phyloP scores from a whole-genome alignment of 495 filamentous ascomycete genomes.

The Neohortaea acidophila region DNA sequence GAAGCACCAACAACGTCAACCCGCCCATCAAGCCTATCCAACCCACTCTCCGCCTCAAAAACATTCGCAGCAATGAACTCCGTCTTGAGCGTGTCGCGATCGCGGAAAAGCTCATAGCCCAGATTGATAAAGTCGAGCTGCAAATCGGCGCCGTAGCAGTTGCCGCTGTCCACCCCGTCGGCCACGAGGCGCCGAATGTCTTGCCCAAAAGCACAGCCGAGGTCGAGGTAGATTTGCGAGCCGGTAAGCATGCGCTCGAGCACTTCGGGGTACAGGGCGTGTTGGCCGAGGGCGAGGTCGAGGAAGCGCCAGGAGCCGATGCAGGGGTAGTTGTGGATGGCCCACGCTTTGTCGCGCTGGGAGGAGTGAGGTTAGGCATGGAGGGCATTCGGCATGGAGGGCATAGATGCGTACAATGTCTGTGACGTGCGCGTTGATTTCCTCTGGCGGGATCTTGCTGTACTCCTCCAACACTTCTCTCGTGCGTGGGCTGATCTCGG shows the following conservation, averaged over 20 bases:
- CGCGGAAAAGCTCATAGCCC: constrained; percentile 36
- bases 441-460: constrained; percentile 10
- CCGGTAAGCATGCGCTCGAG: constrained; percentile 15
- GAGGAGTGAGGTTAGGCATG: not conserved
- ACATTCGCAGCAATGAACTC: constrained; percentile 38
- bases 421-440: constrained; percentile 12
- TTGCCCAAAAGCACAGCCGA: constrained; percentile 21
- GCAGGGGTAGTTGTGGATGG: constrained; percentile 16
- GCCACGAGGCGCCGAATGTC: constrained; percentile 18
- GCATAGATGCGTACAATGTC: constrained; percentile 7
- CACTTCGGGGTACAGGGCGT: constrained; percentile 11
- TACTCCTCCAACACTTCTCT: constrained; percentile 11
- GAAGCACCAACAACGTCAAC: constrained; percentile 42
- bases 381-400: not conserved
- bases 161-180: constrained; percentile 17
- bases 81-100: constrained; percentile 29
- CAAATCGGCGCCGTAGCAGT: constrained; percentile 32
- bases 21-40: constrained; percentile 28
- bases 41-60: constrained; percentile 30
- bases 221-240: constrained; percentile 17
- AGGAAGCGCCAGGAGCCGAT: constrained; percentile 19
- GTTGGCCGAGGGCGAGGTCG: constrained; percentile 11
- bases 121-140: constrained; percentile 29
- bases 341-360: constrained; percentile 15
- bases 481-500: constrained; percentile 1